Evolutionary conservation across 768 basidiomycete species (phyloP).

Genomic region (Leucogyrophana mollusca): DNA sequence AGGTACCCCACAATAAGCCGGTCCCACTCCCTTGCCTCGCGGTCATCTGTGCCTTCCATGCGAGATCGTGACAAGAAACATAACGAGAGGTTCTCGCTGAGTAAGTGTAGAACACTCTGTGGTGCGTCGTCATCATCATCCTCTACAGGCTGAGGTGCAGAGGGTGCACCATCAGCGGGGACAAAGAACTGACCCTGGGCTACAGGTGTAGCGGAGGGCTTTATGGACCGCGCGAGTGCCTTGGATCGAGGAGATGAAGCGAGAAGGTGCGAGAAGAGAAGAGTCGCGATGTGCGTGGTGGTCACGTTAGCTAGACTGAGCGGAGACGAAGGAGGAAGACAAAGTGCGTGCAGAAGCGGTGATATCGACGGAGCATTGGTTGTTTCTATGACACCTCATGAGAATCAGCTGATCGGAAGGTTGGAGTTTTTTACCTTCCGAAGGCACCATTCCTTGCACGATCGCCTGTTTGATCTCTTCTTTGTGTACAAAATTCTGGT

Average conservation of each 20-base stretch:
- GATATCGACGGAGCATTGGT: slow-evolving; percentile 49
- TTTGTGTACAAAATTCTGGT: slow-evolving; percentile 72
- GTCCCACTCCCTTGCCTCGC: slow-evolving; percentile 87
- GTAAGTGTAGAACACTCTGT: slow-evolving; percentile 76
- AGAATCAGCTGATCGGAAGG: slow-evolving; percentile 1
- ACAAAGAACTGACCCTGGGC: slow-evolving; percentile 61
- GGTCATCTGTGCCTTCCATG: slow-evolving; percentile 45
- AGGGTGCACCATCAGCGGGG: slow-evolving; percentile 63
- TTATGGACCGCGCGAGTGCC: slow-evolving; percentile 59
- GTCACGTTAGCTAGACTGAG: slow-evolving; percentile 56
- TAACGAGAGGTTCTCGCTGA: slow-evolving; percentile 89
- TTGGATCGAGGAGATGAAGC: slow-evolving; percentile 66
- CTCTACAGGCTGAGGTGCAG: slow-evolving; percentile 30
- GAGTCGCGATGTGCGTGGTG: slow-evolving; percentile 69
- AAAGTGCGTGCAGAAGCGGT: slow-evolving; percentile 69
- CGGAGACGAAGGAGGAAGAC: slow-evolving; percentile 58
- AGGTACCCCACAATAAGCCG: slow-evolving; percentile 85
- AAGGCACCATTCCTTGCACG: slow-evolving; percentile 69
- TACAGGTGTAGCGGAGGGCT: slow-evolving; percentile 42
- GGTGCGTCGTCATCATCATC: slow-evolving; percentile 60
- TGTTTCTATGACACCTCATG: slow-evolving; percentile 16
- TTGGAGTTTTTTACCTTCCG: slow-evolving; percentile 36
- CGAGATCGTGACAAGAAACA: slow-evolving; percentile 77
- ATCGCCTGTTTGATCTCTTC: slow-evolving; percentile 71
- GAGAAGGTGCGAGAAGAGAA: slow-evolving; percentile 81